Conservation (phyloP, 768 basidiomycete genomes). For the Termitomyces sp. region DNA sequence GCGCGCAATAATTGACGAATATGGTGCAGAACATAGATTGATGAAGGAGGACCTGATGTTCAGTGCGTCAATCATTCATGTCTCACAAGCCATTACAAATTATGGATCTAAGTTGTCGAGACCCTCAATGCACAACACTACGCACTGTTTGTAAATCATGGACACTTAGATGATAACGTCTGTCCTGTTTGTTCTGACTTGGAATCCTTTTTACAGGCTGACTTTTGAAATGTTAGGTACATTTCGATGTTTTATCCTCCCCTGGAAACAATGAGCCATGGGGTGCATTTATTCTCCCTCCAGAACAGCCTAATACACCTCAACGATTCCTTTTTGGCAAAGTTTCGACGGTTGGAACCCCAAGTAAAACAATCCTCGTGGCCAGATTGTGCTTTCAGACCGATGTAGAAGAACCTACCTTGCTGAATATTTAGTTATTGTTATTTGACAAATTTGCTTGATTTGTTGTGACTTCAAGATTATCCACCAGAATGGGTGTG, state of each 20-base stretch:
- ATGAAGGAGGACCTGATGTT: constrained; percentile 7
- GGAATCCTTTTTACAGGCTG: background rate
- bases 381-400: constrained; percentile 7
- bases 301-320: background rate
- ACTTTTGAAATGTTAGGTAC: background rate
- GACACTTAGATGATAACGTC: background rate
- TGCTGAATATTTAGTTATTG: background rate
- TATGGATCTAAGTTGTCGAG: constrained; percentile 5
- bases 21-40: background rate
- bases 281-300: constrained; percentile 3
- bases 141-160: constrained; percentile 8
- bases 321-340: background rate
- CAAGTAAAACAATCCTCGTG: constrained; percentile 6
- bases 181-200: background rate
- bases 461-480: background rate
- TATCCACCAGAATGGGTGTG: too few species aligned
- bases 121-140: constrained; percentile 7
- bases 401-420: constrained; percentile 8
- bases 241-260: constrained; percentile 5
- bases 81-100: background rate
- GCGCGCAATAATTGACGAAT: constrained; percentile 3
- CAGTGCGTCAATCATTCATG: background rate
- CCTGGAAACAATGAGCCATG: background rate
- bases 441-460: background rate
- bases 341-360: background rate